Percentiles rank a stretch among this genome's conserved stretches.
phyloP scores from a whole-genome alignment of 495 filamentous ascomycete genomes.

The Penicillium cinerascens region DNA sequence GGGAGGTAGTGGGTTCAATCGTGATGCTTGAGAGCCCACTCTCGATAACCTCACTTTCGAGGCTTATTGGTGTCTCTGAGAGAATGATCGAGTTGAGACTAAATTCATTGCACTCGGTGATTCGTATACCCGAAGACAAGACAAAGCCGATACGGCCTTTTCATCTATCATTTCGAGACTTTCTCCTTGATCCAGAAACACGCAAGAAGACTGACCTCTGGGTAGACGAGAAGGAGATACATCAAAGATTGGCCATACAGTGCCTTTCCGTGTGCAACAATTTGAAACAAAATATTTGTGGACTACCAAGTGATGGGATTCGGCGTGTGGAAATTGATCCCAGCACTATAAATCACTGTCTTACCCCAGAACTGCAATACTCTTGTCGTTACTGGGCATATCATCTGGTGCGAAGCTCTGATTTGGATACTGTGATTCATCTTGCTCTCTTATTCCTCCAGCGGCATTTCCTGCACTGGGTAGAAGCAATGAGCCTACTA shows the following conservation, averaged over 20 bases:
- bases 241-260: neutral
- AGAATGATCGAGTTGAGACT: constrained; percentile 5
- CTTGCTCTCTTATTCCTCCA: neutral
- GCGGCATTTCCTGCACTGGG: constrained; percentile 1
- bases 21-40: constrained; percentile 23
- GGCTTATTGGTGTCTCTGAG: constrained; percentile 4
- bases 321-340: constrained; percentile 19
- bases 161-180: constrained; percentile 30
- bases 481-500: constrained; percentile 27
- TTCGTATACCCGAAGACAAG: constrained; percentile 23
- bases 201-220: constrained; percentile 19
- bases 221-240: constrained; percentile 21
- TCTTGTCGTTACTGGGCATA: constrained; percentile 41
- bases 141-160: constrained; percentile 8
- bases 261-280: constrained; percentile 33
- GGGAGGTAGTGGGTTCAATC: constrained; percentile 15
- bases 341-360: constrained; percentile 13
- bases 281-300: constrained; percentile 40
- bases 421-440: neutral
- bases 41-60: constrained; percentile 14
- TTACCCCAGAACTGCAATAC: constrained; percentile 35
- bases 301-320: constrained; percentile 11
- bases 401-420: neutral
- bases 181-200: constrained; percentile 17
- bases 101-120: constrained; percentile 19